A percentile compares a stretch with the other conserved stretches of the same genome.
These are phyloP conservation scores for Myxozyma udenii DNA, from an alignment of 805 yeast genomes.

Conservation along the genomic window DNA sequence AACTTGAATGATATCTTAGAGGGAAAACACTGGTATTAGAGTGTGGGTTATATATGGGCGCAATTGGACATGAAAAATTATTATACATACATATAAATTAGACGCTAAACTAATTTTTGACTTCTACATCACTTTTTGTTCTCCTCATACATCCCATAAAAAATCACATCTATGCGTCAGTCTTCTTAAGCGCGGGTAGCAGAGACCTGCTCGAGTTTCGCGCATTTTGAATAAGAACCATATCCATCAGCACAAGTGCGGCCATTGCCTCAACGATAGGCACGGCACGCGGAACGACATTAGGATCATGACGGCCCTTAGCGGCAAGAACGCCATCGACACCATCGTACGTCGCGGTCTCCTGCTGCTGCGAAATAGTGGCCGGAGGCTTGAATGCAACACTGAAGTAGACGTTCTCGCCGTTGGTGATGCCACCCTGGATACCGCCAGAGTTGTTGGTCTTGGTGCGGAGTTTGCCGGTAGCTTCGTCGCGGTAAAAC, in stretches of 20 bases:
- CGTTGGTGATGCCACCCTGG: slow-evolving; percentile 97
- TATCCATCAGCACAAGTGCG: slow-evolving; percentile 88
- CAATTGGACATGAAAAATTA: too few relatives aligned
- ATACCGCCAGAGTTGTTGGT: slow-evolving; percentile 96
- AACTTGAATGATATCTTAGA: too few relatives aligned
- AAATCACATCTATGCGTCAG: too few relatives aligned
- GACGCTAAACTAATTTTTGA: too few relatives aligned
- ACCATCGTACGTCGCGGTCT: slow-evolving; percentile 86
- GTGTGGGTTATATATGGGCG: too few relatives aligned
- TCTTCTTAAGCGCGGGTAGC: slow-evolving; percentile 5
- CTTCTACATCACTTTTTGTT: too few relatives aligned
- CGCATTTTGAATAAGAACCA: slow-evolving; percentile 77
- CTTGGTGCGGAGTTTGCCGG: slow-evolving; percentile 69
- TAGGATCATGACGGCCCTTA: slow-evolving; percentile 97
- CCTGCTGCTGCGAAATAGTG: slow-evolving; percentile 90
- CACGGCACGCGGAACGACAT: slow-evolving; percentile 96
- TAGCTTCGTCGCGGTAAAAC: slow-evolving; percentile 58
- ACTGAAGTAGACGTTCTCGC: slow-evolving; percentile 89
- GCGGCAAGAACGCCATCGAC: slow-evolving; percentile 84
- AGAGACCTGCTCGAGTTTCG: slow-evolving; percentile 55
- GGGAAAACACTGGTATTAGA: too few relatives aligned
- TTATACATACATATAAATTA: too few relatives aligned
- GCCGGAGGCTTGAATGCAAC: slow-evolving; percentile 99
- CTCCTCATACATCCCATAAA: too few relatives aligned
- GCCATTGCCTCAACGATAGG: slow-evolving; percentile 99